Evolutionary conservation across 208 protist genomes (phyloP).

Genomic region (Phytomonas francai): DNA sequence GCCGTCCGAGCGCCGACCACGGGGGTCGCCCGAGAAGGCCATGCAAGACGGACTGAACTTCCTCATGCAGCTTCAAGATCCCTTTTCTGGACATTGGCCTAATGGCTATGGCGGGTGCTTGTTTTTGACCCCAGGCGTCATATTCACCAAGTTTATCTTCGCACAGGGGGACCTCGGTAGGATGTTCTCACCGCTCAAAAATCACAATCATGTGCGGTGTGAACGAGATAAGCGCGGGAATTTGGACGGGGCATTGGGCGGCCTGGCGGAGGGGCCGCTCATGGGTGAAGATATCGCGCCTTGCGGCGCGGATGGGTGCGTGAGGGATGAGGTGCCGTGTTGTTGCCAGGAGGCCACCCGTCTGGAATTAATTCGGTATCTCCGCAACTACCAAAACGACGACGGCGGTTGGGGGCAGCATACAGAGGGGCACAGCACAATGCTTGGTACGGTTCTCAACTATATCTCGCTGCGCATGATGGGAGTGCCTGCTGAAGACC

Average conservation of each 20-base stretch:
- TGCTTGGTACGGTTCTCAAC: constrained; percentile 95
- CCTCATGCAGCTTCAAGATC: constrained; percentile 70
- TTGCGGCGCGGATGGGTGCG: constrained; percentile 12
- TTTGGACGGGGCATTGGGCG: not conserved
- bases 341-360: constrained; percentile 40
- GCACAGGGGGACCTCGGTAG: constrained; percentile 31
- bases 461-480: constrained; percentile 94
- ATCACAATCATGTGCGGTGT: constrained; percentile 33
- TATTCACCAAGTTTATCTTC: constrained; percentile 91
- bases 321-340: constrained; percentile 26
- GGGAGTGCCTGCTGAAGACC: constrained; percentile 74
- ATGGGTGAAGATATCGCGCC: constrained; percentile 14
- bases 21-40: constrained; percentile 16
- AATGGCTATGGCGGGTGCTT: constrained; percentile 96
- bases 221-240: not conserved
- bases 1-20: constrained; percentile 10
- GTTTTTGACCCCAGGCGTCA: constrained; percentile 90
- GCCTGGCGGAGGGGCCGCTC: not conserved
- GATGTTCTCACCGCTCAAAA: constrained; percentile 59
- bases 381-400: constrained; percentile 90
- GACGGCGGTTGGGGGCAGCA: constrained; percentile 96
- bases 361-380: constrained; percentile 91
- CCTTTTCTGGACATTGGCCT: constrained; percentile 96
- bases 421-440: constrained; percentile 93
- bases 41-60: constrained; percentile 67